A percentile compares a stretch with the other conserved stretches of the same genome.
phyloP scores from a whole-genome alignment of 1,139 yeast genomes.

The Kodamaea alishanica region DNA sequence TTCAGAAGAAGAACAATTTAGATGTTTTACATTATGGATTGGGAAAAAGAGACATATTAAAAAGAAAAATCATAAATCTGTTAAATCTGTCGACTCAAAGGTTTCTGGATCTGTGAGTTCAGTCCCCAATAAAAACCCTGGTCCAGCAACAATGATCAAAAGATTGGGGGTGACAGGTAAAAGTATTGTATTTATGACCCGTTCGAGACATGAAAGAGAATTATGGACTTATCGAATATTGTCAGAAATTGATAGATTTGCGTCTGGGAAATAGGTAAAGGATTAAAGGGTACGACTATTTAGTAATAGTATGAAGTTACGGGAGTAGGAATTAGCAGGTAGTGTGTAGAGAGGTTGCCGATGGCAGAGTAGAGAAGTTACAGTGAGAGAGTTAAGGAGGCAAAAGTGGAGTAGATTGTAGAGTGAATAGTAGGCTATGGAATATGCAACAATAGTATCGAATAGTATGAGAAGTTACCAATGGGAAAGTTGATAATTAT shows the following conservation, averaged over 20 bases:
- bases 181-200: constrained; percentile 70
- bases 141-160: constrained; percentile 39
- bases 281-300: no score
- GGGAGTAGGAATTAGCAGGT: not conserved
- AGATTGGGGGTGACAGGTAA: constrained; percentile 67
- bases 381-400: no score
- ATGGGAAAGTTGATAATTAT: no score
- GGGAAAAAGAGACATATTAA: constrained; percentile 55
- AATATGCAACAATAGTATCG: no score
- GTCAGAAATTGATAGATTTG: constrained; percentile 60
- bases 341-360: not conserved
- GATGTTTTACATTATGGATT: constrained; percentile 84
- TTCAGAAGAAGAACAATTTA: constrained; percentile 63
- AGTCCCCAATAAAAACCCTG: constrained; percentile 34
- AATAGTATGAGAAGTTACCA: no score
- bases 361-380: no score
- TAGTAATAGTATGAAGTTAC: constrained; percentile 1
- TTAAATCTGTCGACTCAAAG: no score
- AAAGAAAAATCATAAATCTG: constrained; percentile 12
- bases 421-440: no score
- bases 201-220: constrained; percentile 81
- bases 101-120: not conserved
- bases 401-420: no score
- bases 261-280: constrained; percentile 3
- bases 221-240: constrained; percentile 70